phyloP scores from a whole-genome alignment of 192 early-diverging fungal species.

The Coemansia sp. region DNA sequence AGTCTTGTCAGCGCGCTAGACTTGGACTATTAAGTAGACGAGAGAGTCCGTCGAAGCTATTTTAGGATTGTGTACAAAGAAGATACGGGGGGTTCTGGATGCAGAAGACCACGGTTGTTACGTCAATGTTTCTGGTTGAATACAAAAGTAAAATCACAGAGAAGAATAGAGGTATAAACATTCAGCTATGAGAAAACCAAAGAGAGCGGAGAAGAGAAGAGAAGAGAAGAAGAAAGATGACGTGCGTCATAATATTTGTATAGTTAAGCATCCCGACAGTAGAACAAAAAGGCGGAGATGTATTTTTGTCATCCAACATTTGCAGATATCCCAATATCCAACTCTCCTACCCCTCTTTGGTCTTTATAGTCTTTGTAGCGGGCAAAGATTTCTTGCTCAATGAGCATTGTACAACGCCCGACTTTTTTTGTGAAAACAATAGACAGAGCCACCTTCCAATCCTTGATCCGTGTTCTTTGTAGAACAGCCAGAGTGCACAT shows the following conservation, averaged over 20 bases:
- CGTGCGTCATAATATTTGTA: background rate
- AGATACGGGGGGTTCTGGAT: background rate
- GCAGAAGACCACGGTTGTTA: conserved; percentile 1
- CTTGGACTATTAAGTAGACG: no score
- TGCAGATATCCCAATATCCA: background rate
- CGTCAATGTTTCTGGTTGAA: conserved; percentile 4
- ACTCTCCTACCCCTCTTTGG: background rate
- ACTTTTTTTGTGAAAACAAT: background rate
- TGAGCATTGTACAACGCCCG: background rate
- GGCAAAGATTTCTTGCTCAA: background rate
- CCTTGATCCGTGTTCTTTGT: no score
- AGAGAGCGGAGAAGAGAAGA: conserved; percentile 23
- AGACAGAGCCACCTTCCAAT: no score
- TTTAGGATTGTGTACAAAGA: background rate
- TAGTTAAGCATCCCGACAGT: background rate
- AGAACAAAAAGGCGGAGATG: conserved; percentile 8
- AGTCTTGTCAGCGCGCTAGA: background rate
- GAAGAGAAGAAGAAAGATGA: conserved; percentile 3
- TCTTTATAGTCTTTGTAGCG: background rate
- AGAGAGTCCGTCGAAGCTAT: background rate
- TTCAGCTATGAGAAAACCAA: no score
- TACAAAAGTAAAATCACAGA: background rate
- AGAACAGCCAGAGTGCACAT: no score
- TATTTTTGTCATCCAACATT: background rate
- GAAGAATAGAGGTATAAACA: conserved; percentile 1